Evolutionary conservation across 176 grass and related monocot genomes (phyloP).

Genomic region (Carex parvula): DNA sequence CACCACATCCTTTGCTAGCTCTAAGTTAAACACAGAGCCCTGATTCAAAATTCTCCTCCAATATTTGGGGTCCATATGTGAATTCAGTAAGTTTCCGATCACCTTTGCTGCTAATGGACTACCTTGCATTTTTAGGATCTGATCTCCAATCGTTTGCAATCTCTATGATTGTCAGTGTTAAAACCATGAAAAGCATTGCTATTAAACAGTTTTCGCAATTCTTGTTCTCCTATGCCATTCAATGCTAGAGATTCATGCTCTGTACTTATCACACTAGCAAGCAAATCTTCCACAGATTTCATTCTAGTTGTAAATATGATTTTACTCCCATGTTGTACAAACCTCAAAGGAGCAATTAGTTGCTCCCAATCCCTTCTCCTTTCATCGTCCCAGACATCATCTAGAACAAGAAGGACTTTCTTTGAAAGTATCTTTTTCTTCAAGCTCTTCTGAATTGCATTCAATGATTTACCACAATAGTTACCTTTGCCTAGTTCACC

Average conservation of each 20-base stretch:
- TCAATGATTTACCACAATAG: background rate
- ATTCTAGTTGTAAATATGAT: slow-evolving; percentile 14
- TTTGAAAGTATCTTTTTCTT: background rate
- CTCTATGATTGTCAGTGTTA: background rate
- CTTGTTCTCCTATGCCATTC: too few species aligned
- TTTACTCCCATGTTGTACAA: slow-evolving; percentile 23
- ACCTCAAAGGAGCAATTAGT: background rate
- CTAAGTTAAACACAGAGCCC: background rate
- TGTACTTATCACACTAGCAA: too few species aligned
- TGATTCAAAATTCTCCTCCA: background rate
- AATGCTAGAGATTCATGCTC: too few species aligned
- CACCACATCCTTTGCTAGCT: background rate
- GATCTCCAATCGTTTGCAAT: background rate
- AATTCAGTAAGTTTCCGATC: slow-evolving; percentile 12
- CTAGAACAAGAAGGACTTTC: slow-evolving; percentile 24
- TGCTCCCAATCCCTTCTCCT: background rate
- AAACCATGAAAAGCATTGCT: background rate
- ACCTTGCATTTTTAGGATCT: background rate
- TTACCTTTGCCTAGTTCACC: background rate
- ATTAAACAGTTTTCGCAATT: too few species aligned
- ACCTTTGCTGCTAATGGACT: slow-evolving; percentile 24
- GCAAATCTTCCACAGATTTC: too few species aligned
- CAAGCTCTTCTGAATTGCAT: background rate
- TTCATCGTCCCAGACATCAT: slow-evolving; percentile 25
- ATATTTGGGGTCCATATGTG: background rate